Evolutionary conservation across 805 yeast genomes (phyloP).

Genomic region (Vanderwaltozyma polyspora): DNA sequence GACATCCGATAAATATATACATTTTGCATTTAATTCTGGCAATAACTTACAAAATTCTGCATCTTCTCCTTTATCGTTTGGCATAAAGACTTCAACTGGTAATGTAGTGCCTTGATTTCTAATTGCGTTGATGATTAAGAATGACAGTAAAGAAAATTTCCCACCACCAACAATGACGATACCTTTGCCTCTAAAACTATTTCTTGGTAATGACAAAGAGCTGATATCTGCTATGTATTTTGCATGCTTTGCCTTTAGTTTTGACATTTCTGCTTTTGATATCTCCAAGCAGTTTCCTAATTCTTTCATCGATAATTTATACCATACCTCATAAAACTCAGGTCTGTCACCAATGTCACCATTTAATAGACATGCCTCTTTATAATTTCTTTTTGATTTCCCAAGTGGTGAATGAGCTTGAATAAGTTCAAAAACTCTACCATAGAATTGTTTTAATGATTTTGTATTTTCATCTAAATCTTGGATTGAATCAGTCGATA

Average conservation of each 20-base stretch:
- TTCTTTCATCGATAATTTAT: constrained; percentile 11
- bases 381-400: constrained; percentile 11
- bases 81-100: constrained; percentile 72
- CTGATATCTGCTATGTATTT: constrained; percentile 10
- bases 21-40: constrained; percentile 44
- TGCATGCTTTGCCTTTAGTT: constrained; percentile 13
- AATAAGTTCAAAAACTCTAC: constrained; percentile 16
- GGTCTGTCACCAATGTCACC: constrained; percentile 18
- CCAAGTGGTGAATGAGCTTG: constrained; percentile 19
- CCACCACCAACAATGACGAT: constrained; percentile 72
- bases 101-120: constrained; percentile 41
- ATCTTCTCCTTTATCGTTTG: constrained; percentile 54
- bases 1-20: constrained; percentile 53
- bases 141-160: constrained; percentile 57
- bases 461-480: not conserved
- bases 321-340: constrained; percentile 13
- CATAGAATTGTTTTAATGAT: constrained; percentile 15
- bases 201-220: constrained; percentile 11
- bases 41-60: constrained; percentile 47
- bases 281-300: constrained; percentile 19
- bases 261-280: constrained; percentile 7
- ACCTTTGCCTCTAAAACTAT: constrained; percentile 30
- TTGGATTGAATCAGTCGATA: not conserved
- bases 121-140: constrained; percentile 56
- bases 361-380: constrained; percentile 9